Evolutionary conservation across 768 basidiomycete species (phyloP).

Genomic region (Tylopilus rubrobrunneus): DNA sequence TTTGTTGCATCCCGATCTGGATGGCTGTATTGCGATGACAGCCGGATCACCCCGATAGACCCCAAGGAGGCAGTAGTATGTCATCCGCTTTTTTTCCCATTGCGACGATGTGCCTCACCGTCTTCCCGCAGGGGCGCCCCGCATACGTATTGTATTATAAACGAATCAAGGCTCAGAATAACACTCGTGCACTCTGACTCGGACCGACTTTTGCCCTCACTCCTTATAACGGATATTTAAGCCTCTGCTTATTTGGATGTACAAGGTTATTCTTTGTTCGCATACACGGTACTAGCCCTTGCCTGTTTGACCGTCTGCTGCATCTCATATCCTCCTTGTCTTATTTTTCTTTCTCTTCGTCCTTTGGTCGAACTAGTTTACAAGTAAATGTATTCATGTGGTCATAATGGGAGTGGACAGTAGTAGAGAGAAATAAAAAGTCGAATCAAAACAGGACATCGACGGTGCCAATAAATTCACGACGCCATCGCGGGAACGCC

Average conservation of each 20-base stretch:
- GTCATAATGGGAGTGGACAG: slow-evolving; percentile 15
- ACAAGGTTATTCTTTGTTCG: slow-evolving; percentile 4
- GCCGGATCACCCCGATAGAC: slow-evolving; percentile 71
- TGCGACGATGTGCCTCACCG: slow-evolving; percentile 18
- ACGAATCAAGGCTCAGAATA: slow-evolving; percentile 37
- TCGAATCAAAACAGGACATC: too few relatives aligned
- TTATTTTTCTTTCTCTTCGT: not conserved
- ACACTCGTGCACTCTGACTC: not conserved
- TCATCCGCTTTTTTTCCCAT: slow-evolving; percentile 10
- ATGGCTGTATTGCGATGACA: slow-evolving; percentile 95
- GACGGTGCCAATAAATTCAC: not conserved
- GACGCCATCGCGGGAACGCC: too few relatives aligned
- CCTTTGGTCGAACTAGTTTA: slow-evolving; percentile 20
- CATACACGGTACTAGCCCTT: slow-evolving; percentile 14
- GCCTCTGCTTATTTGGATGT: slow-evolving; percentile 25
- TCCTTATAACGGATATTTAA: slow-evolving; percentile 17
- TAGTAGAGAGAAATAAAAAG: not conserved
- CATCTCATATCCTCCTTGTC: slow-evolving; percentile 8
- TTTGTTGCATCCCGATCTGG: slow-evolving; percentile 81
- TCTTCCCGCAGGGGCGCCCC: slow-evolving; percentile 46
- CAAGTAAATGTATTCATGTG: slow-evolving; percentile 26
- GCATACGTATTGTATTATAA: slow-evolving; percentile 86
- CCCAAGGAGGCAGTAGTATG: slow-evolving; percentile 81
- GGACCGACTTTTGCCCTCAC: not conserved
- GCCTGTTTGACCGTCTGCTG: slow-evolving; percentile 12